phyloP scores from a whole-genome alignment of 2,329 filamentous ascomycete genomes.

The Neospermospora avenae region DNA sequence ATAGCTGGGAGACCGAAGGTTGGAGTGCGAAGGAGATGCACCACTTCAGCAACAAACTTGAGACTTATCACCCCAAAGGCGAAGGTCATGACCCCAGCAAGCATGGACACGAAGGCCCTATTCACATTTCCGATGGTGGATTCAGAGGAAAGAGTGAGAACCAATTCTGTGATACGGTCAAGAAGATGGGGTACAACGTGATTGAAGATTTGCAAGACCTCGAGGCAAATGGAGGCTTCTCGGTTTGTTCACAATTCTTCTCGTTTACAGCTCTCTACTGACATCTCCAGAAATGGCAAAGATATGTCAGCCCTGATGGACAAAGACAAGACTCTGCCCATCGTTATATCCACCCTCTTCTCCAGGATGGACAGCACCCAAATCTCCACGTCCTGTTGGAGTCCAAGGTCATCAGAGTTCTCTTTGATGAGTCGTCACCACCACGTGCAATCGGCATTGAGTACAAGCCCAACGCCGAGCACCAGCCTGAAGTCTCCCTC shows the following conservation, averaged over 20 bases:
- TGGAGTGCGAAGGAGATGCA: slow-evolving; percentile 51
- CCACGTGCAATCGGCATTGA: slow-evolving; percentile 57
- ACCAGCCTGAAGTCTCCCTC: slow-evolving; percentile 36
- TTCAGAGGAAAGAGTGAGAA: slow-evolving; percentile 43
- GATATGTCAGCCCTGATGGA: slow-evolving; percentile 50
- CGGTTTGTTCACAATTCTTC: slow-evolving; percentile 22
- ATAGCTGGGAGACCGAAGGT: slow-evolving; percentile 50
- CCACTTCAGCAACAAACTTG: slow-evolving; percentile 53
- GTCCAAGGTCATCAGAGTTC: slow-evolving; percentile 51
- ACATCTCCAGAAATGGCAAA: slow-evolving; percentile 39
- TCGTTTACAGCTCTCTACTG: slow-evolving; percentile 14
- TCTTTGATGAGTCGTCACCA: slow-evolving; percentile 46
- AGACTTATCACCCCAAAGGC: slow-evolving; percentile 45
- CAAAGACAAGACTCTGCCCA: slow-evolving; percentile 57
- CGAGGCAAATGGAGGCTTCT: slow-evolving; percentile 38
- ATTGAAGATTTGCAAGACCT: slow-evolving; percentile 53
- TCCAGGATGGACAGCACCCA: slow-evolving; percentile 47
- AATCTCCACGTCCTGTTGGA: slow-evolving; percentile 59
- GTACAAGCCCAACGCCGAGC: slow-evolving; percentile 48
- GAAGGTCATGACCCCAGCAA: slow-evolving; percentile 22
- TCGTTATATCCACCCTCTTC: slow-evolving; percentile 50
- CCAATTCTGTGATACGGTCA: slow-evolving; percentile 48
- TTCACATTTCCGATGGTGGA: slow-evolving; percentile 51
- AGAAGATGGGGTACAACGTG: slow-evolving; percentile 47
- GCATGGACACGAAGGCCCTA: slow-evolving; percentile 55